Base-by-base conservation (phyloP, 371 early-diverging fungal genomes). In the Rhizopus arrhizus region DNA sequence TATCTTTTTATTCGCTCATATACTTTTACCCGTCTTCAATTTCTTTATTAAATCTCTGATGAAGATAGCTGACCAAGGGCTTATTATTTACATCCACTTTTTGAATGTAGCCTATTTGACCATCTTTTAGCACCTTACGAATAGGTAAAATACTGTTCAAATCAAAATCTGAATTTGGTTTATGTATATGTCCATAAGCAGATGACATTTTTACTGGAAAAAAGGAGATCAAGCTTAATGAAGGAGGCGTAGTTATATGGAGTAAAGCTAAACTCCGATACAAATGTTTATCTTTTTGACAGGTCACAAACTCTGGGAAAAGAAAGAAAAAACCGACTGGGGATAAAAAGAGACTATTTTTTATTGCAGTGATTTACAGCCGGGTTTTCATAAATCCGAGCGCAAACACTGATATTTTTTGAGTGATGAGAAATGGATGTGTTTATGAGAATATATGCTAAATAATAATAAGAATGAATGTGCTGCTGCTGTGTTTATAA, bases 31-130 rank as follows among this genome's bases (percentile, higher is more conserved):
- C 92, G 8, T 65, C 73, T 42, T 78, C 78, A 28, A 92, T 77
- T 60, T 88, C 89, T 15, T 58, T 64, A 62, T 89, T 91, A 63
- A 91, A 83, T 34, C 88, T 65, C n/a, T 55, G 43, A 47, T 78
- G 83, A 56, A 89, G 73, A 57, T 72, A 70, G 10, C 62, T 61
- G 33, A 88, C 70, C 10, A 81, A 58, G 4, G 75, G 35, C 8
- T 38, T 48, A 55, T 74, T 69, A 41, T 34, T 58, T 4, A 71
- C 38, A 62, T 74, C 70, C 2, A 74, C 68, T 7, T 55, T 55
- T 38, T 72, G 75, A 35, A 83, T 59, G 10, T 59, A 31, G 9
- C 62, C 64, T 46, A 68, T 43, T 28, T 57, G 51, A 22, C 75
- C 69, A 56, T 81, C 60, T 5, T 69, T 64, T 36, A 81, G 64